These are phyloP conservation scores for Ilex paraguariensis DNA, from an alignment of 305 asterid species.

Conservation along the genomic window DNA sequence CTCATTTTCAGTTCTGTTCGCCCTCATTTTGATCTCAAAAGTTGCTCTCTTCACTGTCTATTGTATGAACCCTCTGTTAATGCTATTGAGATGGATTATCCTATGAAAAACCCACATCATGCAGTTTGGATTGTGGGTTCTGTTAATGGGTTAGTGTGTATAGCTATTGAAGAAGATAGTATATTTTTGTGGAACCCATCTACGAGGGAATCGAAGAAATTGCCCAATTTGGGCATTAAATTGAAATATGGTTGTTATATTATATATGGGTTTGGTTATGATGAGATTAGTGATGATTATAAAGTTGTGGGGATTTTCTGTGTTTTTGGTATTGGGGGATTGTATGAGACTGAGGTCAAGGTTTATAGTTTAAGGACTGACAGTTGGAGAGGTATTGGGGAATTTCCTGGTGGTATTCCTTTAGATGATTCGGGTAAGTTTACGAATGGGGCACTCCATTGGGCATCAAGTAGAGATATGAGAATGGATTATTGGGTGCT, in stretches of 20 bases:
- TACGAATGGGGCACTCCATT: slow-evolving; percentile 50
- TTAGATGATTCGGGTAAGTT: slow-evolving; percentile 33
- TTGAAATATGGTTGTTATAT: slow-evolving; percentile 17
- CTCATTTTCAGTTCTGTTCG: slow-evolving; percentile 20
- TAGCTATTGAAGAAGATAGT: slow-evolving; percentile 23
- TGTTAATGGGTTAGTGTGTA: slow-evolving; percentile 45
- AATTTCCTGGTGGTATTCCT: slow-evolving; percentile 30
- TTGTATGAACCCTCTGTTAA: slow-evolving; percentile 8
- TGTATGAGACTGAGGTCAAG: slow-evolving; percentile 21
- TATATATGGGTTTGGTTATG: slow-evolving; percentile 40
- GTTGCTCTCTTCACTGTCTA: slow-evolving; percentile 26
- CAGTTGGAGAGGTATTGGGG: slow-evolving; percentile 41
- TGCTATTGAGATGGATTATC: slow-evolving; percentile 28
- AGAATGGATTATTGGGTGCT: slow-evolving; percentile 23
- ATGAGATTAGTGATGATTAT: slow-evolving; percentile 38
- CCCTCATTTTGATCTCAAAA: slow-evolving; percentile 25
- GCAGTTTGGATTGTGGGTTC: slow-evolving; percentile 50
- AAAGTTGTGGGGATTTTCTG: slow-evolving; percentile 43
- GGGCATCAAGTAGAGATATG: slow-evolving; percentile 19
- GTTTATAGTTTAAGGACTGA: slow-evolving; percentile 36
- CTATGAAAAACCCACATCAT: slow-evolving; percentile 18
- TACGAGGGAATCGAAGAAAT: slow-evolving; percentile 20
- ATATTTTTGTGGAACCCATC: slow-evolving; percentile 52
- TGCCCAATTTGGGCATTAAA: slow-evolving; percentile 25
- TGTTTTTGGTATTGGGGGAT: slow-evolving; percentile 12